A percentile compares a stretch with the other conserved stretches of the same genome.
These are phyloP conservation scores for Nakazawaea molendinolei DNA, from an alignment of 805 yeast species.

Conservation along the genomic window DNA sequence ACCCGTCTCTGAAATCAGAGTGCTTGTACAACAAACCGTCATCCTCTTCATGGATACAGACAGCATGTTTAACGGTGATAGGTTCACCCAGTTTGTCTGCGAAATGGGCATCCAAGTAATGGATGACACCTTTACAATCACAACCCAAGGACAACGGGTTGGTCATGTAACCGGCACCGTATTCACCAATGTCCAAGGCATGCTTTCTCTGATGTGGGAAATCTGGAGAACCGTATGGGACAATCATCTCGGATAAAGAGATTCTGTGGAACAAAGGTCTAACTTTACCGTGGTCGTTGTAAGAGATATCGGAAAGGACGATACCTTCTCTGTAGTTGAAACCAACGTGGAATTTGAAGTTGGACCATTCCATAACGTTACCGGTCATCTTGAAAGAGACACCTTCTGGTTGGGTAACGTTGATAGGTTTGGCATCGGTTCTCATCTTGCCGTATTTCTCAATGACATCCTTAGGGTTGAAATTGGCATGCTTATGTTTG, in stretches of 20 bases:
- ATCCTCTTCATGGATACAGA: slow-evolving; percentile 83
- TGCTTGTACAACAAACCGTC: slow-evolving; percentile 76
- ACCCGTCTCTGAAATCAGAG: slow-evolving; percentile 77
- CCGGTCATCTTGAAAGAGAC: slow-evolving; percentile 71
- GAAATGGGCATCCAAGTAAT: slow-evolving; percentile 76
- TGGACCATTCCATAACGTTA: slow-evolving; percentile 68
- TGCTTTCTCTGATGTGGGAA: slow-evolving; percentile 82
- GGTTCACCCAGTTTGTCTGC: slow-evolving; percentile 63
- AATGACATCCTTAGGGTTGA: slow-evolving; percentile 58
- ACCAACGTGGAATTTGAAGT: slow-evolving; percentile 72
- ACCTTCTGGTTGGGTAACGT: slow-evolving; percentile 75
- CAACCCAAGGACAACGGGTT: slow-evolving; percentile 75
- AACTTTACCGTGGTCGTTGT: slow-evolving; percentile 68
- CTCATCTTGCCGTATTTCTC: slow-evolving; percentile 61
- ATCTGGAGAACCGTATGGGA: slow-evolving; percentile 76
- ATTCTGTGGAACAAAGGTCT: slow-evolving; percentile 75
- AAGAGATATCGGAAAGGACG: slow-evolving; percentile 65
- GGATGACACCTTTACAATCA: slow-evolving; percentile 82
- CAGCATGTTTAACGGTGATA: slow-evolving; percentile 65
- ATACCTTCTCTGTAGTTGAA: slow-evolving; percentile 85
- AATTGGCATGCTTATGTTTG: slow-evolving; percentile 61
- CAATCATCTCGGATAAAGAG: slow-evolving; percentile 77
- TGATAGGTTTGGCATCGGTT: slow-evolving; percentile 57
- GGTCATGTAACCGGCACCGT: slow-evolving; percentile 83
- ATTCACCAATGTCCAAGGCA: slow-evolving; percentile 82